Evolutionary conservation across 805 yeast genomes (phyloP), one percentile per base, ranked within the genome.

Genomic region (Barnettozyma sucrosica): DNA sequence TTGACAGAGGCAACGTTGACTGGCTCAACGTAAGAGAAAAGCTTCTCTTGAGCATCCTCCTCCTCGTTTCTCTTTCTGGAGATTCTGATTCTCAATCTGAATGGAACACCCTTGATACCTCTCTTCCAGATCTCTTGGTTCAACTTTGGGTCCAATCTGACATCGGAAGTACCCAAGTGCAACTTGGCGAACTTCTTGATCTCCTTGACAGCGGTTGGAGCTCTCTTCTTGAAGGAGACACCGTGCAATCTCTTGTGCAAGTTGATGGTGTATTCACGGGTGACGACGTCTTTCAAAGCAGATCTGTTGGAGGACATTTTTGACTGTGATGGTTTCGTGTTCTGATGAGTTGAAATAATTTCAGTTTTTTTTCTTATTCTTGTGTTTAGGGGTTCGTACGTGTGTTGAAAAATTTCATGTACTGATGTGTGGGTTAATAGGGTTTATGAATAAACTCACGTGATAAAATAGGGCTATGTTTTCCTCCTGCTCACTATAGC

Each of bases 201-300:
- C 78, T 89, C 99, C 87, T 89, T 93, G 79, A 92, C 93, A 68
- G 99, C 99, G 74, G 80, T 88, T 79, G 99, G 99, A 70, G 99
- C 99, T 81, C 97, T 89, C 86, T 86, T 87, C 84, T 93, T 93
- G 96, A 92, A 93, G 78, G 89, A 86, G 66, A 85, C 90, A 81
- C 98, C 98, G 79, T 88, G 96, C 74, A 89, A 86, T 80, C 98
- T 89, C 79, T 89, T 92, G 96, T 89, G 96, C 77, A 92, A 80
- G 89, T 93, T 92, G 78, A 93, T 90, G 84, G 99, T 93, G 89
- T 93, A 93, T 81, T 93, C 99, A 79, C 99, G 96, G 76, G 99
- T 87, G 77, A 93, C 97, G 77, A 89, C 97, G 90, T 93, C 98
- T 80, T 87, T 86, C 74, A 89, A 80, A 77, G 92, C 95, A 77